phyloP scores from a whole-genome alignment of 352 stramenopile genomes.

The Phytophthora sp. region DNA sequence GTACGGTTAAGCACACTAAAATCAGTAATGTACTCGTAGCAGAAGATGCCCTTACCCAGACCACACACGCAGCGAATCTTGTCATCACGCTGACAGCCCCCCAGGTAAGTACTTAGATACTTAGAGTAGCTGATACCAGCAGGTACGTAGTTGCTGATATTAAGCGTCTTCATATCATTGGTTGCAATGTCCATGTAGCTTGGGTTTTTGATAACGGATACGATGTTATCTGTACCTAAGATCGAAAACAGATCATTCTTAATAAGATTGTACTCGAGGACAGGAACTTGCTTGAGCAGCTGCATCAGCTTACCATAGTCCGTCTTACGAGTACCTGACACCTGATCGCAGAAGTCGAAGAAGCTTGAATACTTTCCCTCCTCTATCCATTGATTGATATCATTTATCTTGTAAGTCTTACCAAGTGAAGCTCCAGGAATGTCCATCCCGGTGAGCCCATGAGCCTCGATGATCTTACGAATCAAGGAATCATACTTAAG shows the following conservation, averaged over 20 bases:
- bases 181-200: slow-evolving; percentile 40
- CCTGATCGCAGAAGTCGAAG: no score
- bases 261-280: slow-evolving; percentile 36
- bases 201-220: slow-evolving; percentile 1
- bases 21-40: slow-evolving; percentile 34
- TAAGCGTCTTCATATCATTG: neutral
- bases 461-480: slow-evolving; percentile 3
- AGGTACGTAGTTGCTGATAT: neutral
- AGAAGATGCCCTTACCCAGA: slow-evolving; percentile 1
- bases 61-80: slow-evolving; percentile 36
- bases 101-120: slow-evolving; percentile 34
- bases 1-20: slow-evolving; percentile 30
- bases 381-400: no score
- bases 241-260: slow-evolving; percentile 35
- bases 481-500: neutral
- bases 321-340: neutral
- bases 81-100: slow-evolving; percentile 32
- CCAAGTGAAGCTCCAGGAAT: no score
- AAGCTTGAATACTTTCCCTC: no score
- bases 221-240: slow-evolving; percentile 9
- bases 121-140: neutral
- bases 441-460: no score
- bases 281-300: neutral
- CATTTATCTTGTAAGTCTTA: no score
- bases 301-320: slow-evolving; percentile 1